Base-by-base conservation (phyloP, 768 basidiomycete species). In the Tylopilus subfusipes region DNA sequence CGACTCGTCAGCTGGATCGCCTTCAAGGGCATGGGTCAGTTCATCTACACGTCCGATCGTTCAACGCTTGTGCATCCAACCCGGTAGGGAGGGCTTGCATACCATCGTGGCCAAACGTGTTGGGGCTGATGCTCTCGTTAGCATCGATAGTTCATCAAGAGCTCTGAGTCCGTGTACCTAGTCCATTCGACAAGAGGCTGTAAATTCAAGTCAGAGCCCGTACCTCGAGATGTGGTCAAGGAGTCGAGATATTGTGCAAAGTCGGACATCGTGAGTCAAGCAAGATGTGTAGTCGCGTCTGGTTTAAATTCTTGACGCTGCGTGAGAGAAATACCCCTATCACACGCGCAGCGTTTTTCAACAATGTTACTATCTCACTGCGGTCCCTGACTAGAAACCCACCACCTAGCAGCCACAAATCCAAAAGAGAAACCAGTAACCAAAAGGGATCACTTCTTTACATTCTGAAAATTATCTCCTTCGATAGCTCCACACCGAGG, bases 401-500 rank as follows among this genome's bases (percentile, higher is more conserved):
- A 42, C 33, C 16, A 42, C n/a, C 13, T 19, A 12, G 4, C 21
- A 39, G 38, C 19, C 19, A n/a, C 9, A 46, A n/a, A 29, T 31
- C n/a, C n/a, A n/a, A 9, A 21, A 13, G 13, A 2, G 30, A 39
- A 21, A 4, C 25, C 7, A 2, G 31, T 24, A 50, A 27, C 31
- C 39, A 16, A 31, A 4, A 8, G 18, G 24, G 14, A 11, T 24
- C 54, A 52, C 29, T 39, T 22, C 10, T 36, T 50, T 58, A 72
- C 54, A 66, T 48, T 38, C 52, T 58, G 54, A 81, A 77, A 34
- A 74, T 60, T 13, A 82, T 63, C 33, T 75, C 71, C 59, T 61
- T 70, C 7, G 79, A 68, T 25, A 82, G 42, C 33, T 75, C 72
- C n/a, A 54, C 34, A 6, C 82, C 80, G 30, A 83, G 62, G 3